Percentiles rank a stretch among this genome's conserved stretches.
These are phyloP conservation scores for Fusarium falciforme DNA, from an alignment of 2,329 filamentous ascomycete species.

Conservation along the genomic window DNA sequence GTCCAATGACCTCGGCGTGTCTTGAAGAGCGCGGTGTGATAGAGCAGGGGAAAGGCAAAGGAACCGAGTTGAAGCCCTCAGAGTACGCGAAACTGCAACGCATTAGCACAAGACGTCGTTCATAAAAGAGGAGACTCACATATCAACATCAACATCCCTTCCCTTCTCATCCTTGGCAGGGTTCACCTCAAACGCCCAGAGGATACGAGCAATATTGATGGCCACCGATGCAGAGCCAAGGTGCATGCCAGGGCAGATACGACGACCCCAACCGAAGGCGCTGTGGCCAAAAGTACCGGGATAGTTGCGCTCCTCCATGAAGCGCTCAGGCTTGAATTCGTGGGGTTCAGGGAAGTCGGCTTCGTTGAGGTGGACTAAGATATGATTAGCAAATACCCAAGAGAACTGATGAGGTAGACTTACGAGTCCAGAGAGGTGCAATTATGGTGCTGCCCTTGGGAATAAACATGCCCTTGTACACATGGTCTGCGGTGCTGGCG, in stretches of 20 bases:
- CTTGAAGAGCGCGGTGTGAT: slow-evolving; percentile 50
- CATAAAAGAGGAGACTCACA: slow-evolving; percentile 43
- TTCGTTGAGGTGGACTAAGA: slow-evolving; percentile 54
- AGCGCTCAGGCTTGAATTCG: slow-evolving; percentile 52
- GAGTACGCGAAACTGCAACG: slow-evolving; percentile 53
- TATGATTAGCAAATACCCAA: rapidly evolving
- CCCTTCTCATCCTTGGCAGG: slow-evolving; percentile 47
- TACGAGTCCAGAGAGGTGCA: slow-evolving; percentile 56
- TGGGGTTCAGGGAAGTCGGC: slow-evolving; percentile 55
- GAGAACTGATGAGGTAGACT: slow-evolving; percentile 3
- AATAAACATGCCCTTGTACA: slow-evolving; percentile 57
- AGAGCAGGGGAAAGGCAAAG: slow-evolving; percentile 54
- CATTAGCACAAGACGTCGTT: not conserved
- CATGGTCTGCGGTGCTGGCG: slow-evolving; percentile 56
- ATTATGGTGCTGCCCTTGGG: slow-evolving; percentile 57
- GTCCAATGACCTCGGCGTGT: slow-evolving; percentile 48
- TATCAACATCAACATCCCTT: slow-evolving; percentile 50
- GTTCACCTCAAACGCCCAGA: slow-evolving; percentile 64
- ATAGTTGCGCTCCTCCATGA: slow-evolving; percentile 49
- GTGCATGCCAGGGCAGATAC: slow-evolving; percentile 59
- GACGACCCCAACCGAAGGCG: slow-evolving; percentile 55
- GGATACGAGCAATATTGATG: slow-evolving; percentile 57
- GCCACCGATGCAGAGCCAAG: slow-evolving; percentile 63
- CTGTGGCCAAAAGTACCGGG: slow-evolving; percentile 53
- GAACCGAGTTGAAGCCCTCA: slow-evolving; percentile 57